phyloP scores from a whole-genome alignment of 2,329 filamentous ascomycete species.

The Tolypocladium ovalisporum region DNA sequence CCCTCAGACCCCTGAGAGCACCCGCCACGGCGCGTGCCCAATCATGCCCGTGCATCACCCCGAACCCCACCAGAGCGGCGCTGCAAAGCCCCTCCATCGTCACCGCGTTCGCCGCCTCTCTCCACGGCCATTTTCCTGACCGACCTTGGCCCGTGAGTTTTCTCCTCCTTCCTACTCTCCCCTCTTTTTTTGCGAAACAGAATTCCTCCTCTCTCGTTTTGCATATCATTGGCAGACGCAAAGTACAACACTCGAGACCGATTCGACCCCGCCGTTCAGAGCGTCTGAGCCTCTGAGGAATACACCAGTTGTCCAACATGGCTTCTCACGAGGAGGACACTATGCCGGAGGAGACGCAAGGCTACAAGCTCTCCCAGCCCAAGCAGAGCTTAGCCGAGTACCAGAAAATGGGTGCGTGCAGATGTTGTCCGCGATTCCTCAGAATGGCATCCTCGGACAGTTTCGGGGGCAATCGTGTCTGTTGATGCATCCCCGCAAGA shows the following conservation, averaged over 20 bases:
- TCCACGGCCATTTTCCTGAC: slow-evolving; percentile 1
- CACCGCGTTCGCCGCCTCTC: slow-evolving; percentile 15
- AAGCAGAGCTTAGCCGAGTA: slow-evolving; percentile 98
- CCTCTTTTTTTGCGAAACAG: neutral
- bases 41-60: neutral
- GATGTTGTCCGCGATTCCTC: neutral
- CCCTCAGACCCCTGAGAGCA: neutral
- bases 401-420: slow-evolving; percentile 70
- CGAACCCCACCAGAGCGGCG: slow-evolving; percentile 1
- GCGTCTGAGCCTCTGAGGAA: neutral
- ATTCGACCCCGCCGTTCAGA: neutral
- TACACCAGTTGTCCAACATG: slow-evolving; percentile 36
- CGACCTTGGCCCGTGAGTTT: slow-evolving; percentile 3
- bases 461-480: neutral
- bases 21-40: neutral
- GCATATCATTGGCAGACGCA: neutral
- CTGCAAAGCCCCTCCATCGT: slow-evolving; percentile 20
- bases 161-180: neutral
- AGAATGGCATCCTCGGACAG: neutral
- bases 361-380: slow-evolving; percentile 92
- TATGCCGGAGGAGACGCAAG: slow-evolving; percentile 77
- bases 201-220: neutral
- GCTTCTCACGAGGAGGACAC: slow-evolving; percentile 68
- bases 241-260: neutral
- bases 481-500: no score